A percentile compares a stretch with the other conserved stretches of the same genome.
Evolutionary conservation across 1,139 yeast species (phyloP).

Genomic region (Yamadazyma taylorii): DNA sequence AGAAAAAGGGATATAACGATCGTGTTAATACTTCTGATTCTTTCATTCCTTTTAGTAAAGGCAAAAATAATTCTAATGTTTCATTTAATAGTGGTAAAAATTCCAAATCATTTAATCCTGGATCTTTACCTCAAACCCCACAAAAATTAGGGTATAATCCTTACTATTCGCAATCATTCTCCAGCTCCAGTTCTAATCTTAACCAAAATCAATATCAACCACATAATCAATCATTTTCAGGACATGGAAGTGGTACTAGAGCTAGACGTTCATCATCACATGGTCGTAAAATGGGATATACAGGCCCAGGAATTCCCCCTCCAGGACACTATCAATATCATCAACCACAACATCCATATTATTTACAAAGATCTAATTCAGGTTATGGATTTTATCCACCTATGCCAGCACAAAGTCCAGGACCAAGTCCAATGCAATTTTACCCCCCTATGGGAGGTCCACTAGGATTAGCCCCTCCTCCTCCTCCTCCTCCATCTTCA

Average conservation of each 20-base stretch:
- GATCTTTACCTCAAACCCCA: constrained; percentile 13
- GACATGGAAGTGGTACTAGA: not conserved
- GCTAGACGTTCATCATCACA: not conserved
- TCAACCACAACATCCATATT: constrained; percentile 7
- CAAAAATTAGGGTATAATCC: constrained; percentile 6
- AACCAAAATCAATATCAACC: constrained; percentile 4
- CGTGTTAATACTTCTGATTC: constrained; percentile 23
- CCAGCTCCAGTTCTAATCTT: constrained; percentile 8
- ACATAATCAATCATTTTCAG: constrained; percentile 4
- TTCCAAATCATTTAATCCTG: constrained; percentile 4
- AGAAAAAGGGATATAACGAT: constrained; percentile 16
- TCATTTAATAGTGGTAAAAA: constrained; percentile 23
- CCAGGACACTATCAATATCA: constrained; percentile 2
- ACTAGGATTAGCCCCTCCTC: too few species aligned
- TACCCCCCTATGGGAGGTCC: not conserved
- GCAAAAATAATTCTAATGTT: constrained; percentile 26
- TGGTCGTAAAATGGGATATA: not conserved
- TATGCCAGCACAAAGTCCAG: constrained; percentile 6
- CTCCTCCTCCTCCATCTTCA: too few species aligned
- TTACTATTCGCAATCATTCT: constrained; percentile 2
- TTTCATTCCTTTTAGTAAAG: constrained; percentile 17
- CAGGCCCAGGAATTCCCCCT: not conserved
- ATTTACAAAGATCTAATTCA: constrained; percentile 11
- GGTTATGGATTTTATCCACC: constrained; percentile 11
- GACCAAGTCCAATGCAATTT: constrained; percentile 9